These are phyloP conservation scores for Phylloporus sp. DNA, from an alignment of 768 basidiomycete species.

Conservation along the genomic window DNA sequence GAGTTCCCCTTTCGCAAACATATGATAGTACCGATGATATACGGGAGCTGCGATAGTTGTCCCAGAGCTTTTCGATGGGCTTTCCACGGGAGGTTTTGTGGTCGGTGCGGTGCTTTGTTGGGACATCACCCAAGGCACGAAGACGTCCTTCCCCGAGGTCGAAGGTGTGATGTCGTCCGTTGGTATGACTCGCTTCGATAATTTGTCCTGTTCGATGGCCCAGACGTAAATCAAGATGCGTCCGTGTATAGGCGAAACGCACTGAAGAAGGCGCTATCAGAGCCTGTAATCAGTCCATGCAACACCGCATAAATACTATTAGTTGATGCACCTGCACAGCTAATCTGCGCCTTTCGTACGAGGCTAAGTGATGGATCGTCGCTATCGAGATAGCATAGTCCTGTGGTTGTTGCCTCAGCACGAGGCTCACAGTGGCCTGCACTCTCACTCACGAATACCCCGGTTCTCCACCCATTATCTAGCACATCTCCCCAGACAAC, in stretches of 20 bases:
- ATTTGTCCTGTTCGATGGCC: conserved; percentile 89
- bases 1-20: conserved; percentile 85
- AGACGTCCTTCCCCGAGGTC: conserved; percentile 66
- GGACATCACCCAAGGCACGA: conserved; percentile 82
- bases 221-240: conserved; percentile 92
- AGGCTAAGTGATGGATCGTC: conserved; percentile 93
- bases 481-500: conserved; percentile 80
- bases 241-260: conserved; percentile 63
- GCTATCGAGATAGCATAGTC: conserved; percentile 97
- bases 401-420: conserved; percentile 37
- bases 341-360: conserved; percentile 59
- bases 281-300: background rate
- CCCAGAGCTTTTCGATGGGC: background rate
- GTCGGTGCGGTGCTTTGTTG: conserved; percentile 26
- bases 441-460: conserved; percentile 62
- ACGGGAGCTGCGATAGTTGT: conserved; percentile 30
- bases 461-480: conserved; percentile 65
- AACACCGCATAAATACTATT: background rate
- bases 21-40: conserved; percentile 92
- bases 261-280: conserved; percentile 56
- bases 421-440: background rate
- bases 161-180: conserved; percentile 15
- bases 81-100: conserved; percentile 3
- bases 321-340: conserved; percentile 61
- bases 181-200: conserved; percentile 68